Conservation (phyloP, 2,329 filamentous ascomycete genomes). For the Cytospora piceae region DNA sequence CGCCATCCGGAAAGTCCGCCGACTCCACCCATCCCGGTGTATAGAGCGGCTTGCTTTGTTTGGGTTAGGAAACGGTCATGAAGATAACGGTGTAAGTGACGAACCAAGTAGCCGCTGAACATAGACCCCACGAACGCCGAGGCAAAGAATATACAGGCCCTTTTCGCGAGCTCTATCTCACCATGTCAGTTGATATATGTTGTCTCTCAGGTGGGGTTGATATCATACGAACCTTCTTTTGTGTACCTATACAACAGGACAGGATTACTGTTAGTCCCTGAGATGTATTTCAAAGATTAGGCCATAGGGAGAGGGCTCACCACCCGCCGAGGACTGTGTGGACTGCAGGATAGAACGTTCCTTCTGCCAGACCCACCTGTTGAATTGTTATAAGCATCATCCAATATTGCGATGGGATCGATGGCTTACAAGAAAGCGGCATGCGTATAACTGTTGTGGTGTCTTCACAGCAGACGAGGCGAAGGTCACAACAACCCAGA, state of each 20-base stretch:
- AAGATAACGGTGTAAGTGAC: not conserved
- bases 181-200: not conserved
- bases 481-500: constrained; percentile 31
- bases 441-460: constrained; percentile 27
- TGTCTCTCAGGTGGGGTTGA: no score
- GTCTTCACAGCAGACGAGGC: constrained; percentile 29
- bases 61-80: not conserved
- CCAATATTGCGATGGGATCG: not conserved
- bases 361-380: constrained; percentile 30
- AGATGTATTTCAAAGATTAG: not conserved
- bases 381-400: not conserved
- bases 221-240: constrained; percentile 19
- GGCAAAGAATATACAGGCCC: constrained; percentile 31
- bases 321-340: constrained; percentile 30
- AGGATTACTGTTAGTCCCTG: not conserved
- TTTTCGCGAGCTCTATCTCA: constrained; percentile 24
- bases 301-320: not conserved
- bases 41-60: constrained; percentile 34
- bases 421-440: constrained; percentile 27
- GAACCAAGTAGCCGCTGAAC: constrained; percentile 29
- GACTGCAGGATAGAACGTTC: constrained; percentile 30
- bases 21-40: constrained; percentile 35
- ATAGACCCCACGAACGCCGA: constrained; percentile 27
- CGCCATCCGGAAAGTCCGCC: constrained; percentile 35
- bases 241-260: constrained; percentile 18